These are phyloP conservation scores for Avicennia marina DNA, from an alignment of 257 asterid genomes.

Conservation along the genomic window DNA sequence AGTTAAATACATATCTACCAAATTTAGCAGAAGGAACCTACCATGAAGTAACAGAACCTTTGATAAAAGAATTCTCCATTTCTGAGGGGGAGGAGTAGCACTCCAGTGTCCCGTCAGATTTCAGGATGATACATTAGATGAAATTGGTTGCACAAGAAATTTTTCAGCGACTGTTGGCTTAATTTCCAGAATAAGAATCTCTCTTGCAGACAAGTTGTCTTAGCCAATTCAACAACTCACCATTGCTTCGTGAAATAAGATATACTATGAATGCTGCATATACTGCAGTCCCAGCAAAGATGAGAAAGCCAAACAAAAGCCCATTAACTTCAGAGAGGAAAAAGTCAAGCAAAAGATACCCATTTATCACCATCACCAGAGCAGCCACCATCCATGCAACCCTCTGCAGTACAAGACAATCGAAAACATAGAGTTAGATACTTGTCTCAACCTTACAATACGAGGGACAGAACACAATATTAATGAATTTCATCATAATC, in stretches of 20 bases:
- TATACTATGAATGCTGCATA: conserved; percentile 66
- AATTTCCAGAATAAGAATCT: conserved; percentile 29
- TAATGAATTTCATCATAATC: not conserved
- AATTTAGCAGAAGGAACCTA: not conserved
- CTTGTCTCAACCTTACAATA: not conserved
- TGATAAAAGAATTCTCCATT: not conserved
- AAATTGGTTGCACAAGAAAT: conserved; percentile 1
- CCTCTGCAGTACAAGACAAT: conserved; percentile 40
- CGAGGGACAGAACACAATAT: not conserved
- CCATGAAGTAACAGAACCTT: conserved; percentile 1
- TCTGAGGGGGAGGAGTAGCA: conserved; percentile 6
- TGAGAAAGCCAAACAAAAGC: conserved; percentile 43
- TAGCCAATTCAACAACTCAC: conserved; percentile 41
- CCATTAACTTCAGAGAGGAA: conserved; percentile 74
- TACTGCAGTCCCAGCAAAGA: conserved; percentile 55
- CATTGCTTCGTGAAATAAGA: conserved; percentile 55
- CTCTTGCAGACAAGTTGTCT: conserved; percentile 35
- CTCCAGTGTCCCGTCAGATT: not conserved
- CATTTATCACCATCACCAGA: conserved; percentile 83
- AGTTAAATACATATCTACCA: conserved; percentile 11
- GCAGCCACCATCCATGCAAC: conserved; percentile 90
- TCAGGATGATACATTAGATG: not conserved
- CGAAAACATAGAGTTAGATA: conserved; percentile 11
- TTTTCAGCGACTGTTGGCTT: conserved; percentile 11
- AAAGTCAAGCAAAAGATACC: conserved; percentile 85